These are phyloP conservation scores for Emericellopsis cladophorae DNA, from an alignment of 2,329 filamentous ascomycete species.

Conservation along the genomic window DNA sequence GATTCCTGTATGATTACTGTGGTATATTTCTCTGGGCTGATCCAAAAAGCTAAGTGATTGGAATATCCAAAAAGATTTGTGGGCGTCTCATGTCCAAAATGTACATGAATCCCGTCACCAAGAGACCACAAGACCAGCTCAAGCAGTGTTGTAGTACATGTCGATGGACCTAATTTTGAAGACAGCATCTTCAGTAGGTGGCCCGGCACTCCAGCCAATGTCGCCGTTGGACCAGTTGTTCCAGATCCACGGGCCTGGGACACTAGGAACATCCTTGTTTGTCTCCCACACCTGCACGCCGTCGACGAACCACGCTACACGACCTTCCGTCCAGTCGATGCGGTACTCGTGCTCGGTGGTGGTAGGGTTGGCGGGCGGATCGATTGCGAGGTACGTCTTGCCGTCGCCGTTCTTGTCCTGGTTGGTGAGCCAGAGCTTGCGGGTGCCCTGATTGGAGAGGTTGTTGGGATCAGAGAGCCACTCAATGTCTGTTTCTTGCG, in stretches of 20 bases:
- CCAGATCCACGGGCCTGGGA: slow-evolving; percentile 13
- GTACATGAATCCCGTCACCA: too few species aligned
- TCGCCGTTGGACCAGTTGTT: slow-evolving; percentile 20
- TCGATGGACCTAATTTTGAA: slow-evolving; percentile 16
- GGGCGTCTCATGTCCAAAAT: too few species aligned
- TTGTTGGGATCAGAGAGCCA: slow-evolving; percentile 16
- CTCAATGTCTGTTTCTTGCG: slow-evolving; percentile 17
- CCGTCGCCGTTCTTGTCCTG: slow-evolving; percentile 11
- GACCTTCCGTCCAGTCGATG: slow-evolving; percentile 14
- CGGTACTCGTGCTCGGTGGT: slow-evolving; percentile 16
- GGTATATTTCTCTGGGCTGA: too few species aligned
- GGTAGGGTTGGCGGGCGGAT: slow-evolving; percentile 10
- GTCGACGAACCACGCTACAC: slow-evolving; percentile 13
- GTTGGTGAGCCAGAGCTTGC: slow-evolving; percentile 16
- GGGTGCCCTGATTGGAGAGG: slow-evolving; percentile 11
- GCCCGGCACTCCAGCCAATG: slow-evolving; percentile 14
- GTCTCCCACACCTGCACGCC: slow-evolving; percentile 12
- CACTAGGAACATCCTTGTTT: slow-evolving; percentile 11
- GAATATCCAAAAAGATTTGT: too few species aligned
- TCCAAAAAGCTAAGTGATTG: too few species aligned
- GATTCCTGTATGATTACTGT: too few species aligned
- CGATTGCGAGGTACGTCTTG: background rate
- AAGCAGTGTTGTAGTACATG: slow-evolving; percentile 15
- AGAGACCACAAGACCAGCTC: background rate
- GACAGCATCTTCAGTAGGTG: slow-evolving; percentile 11